Evolutionary conservation across 169 alveolate genomes (phyloP).

Genomic region (Plasmodium vivax): DNA sequence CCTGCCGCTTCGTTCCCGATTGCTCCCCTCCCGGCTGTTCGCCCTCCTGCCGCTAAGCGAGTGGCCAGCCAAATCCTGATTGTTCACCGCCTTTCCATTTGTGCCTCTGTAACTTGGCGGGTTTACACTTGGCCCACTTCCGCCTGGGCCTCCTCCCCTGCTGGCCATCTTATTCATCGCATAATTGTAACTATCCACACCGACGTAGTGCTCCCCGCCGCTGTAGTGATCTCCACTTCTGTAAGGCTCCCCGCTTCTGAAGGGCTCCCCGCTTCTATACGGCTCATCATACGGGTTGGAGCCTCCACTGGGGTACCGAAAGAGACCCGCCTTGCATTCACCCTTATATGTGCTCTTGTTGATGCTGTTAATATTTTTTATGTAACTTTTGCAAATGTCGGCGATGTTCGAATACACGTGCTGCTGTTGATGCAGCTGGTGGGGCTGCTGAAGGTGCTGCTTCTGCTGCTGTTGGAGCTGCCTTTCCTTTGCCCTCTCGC

Average conservation of each 20-base stretch:
- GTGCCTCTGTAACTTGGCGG: background rate
- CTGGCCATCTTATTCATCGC: background rate
- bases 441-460: background rate
- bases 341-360: background rate
- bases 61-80: background rate
- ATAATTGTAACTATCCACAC: background rate
- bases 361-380: conserved; percentile 24
- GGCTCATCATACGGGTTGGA: background rate
- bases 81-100: background rate
- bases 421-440: background rate
- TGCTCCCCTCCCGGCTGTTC: background rate
- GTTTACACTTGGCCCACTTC: background rate
- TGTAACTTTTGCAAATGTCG: conserved; percentile 55
- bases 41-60: background rate
- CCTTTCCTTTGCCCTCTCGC: background rate
- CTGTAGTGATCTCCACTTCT: too few species aligned
- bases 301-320: background rate
- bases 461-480: background rate
- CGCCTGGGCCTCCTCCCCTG: background rate
- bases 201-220: background rate
- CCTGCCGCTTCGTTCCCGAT: background rate
- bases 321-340: background rate
- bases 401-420: conserved; percentile 20
- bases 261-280: background rate
- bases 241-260: background rate